Conservation (phyloP, 192 early-diverging fungal species). For the Backusella parvicylindrica region DNA sequence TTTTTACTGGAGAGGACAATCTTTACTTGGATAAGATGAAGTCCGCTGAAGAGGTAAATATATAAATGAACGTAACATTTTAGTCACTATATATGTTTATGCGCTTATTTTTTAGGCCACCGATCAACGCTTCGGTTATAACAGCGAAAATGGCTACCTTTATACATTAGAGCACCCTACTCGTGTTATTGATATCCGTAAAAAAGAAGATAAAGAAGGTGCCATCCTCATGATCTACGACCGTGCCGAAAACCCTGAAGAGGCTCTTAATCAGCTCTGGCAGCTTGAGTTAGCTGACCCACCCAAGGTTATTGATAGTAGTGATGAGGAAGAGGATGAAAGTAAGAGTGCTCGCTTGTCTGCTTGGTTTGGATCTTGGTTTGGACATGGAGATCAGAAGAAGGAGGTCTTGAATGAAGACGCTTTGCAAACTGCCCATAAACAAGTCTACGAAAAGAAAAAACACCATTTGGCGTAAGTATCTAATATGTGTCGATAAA, state of each 20-base stretch:
- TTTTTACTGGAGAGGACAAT: constrained; percentile 22
- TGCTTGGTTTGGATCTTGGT: constrained; percentile 20
- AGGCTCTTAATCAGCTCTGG: constrained; percentile 6
- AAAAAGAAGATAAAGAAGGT: not conserved
- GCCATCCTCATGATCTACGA: constrained; percentile 10
- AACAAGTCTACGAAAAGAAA: constrained; percentile 17
- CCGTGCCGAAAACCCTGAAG: not conserved
- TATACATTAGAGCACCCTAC: not conserved
- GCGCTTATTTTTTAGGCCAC: not conserved
- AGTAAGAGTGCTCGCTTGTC: constrained; percentile 11
- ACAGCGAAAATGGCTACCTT: constrained; percentile 7
- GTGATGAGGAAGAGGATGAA: constrained; percentile 20
- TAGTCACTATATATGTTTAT: not conserved
- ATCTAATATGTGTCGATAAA: not conserved
- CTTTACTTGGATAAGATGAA: constrained; percentile 29
- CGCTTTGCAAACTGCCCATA: constrained; percentile 7
- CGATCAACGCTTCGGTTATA: constrained; percentile 19
- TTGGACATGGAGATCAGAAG: constrained; percentile 5
- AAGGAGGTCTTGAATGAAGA: constrained; percentile 2
- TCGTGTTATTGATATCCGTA: constrained; percentile 18
- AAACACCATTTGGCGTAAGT: constrained; percentile 15
- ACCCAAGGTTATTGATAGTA: not conserved
- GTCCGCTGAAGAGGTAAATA: constrained; percentile 20
- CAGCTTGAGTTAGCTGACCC: constrained; percentile 3
- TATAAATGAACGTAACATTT: not conserved